These are phyloP conservation scores for Rhododendron ovatum DNA, from an alignment of 148 eudicot species.

Conservation along the genomic window DNA sequence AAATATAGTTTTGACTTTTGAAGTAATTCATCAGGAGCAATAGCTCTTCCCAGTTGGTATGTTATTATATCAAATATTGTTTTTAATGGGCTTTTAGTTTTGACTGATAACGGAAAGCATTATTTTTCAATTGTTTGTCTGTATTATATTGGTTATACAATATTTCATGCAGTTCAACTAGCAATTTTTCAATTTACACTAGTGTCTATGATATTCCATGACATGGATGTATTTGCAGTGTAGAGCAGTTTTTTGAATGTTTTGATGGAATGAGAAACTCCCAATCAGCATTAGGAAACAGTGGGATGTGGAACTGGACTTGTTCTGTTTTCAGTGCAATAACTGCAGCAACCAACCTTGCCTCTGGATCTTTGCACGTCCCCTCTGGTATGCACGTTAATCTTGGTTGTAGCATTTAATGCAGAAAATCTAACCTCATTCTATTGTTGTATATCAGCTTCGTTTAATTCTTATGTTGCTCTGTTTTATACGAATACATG, in stretches of 20 bases:
- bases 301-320: constrained; percentile 98
- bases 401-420: neutral
- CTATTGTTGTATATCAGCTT: neutral
- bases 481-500: neutral
- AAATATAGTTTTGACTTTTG: neutral
- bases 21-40: neutral
- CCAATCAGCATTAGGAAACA: constrained; percentile 73
- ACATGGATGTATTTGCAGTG: constrained; percentile 45
- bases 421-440: neutral
- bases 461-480: neutral
- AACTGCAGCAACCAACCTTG: constrained; percentile 90
- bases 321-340: constrained; percentile 84
- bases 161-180: neutral
- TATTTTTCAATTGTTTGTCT: neutral
- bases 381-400: constrained; percentile 54
- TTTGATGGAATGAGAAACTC: constrained; percentile 82
- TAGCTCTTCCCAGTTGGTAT: neutral
- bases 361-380: constrained; percentile 75
- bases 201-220: constrained; percentile 1
- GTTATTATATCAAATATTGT: neutral
- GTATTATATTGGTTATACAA: neutral
- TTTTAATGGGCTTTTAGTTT: neutral
- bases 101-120: neutral
- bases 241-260: constrained; percentile 94
- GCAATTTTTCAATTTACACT: neutral